Percentiles rank a stretch among this genome's conserved stretches.
Conservation (phyloP, 2,329 filamentous ascomycete species). For the Stemphylium vesicarium region DNA sequence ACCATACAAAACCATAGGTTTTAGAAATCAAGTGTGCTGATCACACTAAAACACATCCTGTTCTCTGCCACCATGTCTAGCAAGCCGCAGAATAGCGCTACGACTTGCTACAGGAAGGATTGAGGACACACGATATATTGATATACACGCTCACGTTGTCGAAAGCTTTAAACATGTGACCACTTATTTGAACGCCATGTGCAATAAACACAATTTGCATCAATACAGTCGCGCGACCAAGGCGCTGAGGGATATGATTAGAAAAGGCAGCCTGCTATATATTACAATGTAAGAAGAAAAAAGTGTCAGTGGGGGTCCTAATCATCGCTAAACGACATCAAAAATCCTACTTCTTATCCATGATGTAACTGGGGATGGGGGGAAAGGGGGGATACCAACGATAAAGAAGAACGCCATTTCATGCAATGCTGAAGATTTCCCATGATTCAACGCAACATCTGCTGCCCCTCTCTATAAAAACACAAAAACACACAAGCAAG, state of each 20-base stretch:
- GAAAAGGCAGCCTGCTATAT: conserved; percentile 7
- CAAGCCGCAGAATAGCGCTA: no score
- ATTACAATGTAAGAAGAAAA: conserved; percentile 5
- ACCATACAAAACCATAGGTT: no score
- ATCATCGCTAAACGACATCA: conserved; percentile 8
- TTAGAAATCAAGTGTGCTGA: no score
- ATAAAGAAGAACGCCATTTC: conserved; percentile 17
- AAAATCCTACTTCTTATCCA: not conserved
- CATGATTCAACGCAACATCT: conserved; percentile 5
- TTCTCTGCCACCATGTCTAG: no score
- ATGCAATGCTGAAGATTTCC: conserved; percentile 22
- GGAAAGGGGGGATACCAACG: not conserved
- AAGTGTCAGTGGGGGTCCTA: conserved; percentile 1
- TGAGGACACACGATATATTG: no score
- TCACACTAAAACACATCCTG: no score
- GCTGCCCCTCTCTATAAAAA: conserved; percentile 3
- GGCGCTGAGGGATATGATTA: not conserved
- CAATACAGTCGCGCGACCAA: not conserved
- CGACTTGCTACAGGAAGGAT: no score
- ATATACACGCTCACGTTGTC: no score
- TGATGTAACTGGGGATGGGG: not conserved
- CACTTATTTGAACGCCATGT: no score
- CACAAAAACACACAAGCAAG: not conserved
- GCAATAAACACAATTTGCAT: not conserved
- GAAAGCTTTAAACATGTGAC: no score